phyloP scores from a whole-genome alignment of 352 stramenopile species.

The Globisporangium parvum region DNA sequence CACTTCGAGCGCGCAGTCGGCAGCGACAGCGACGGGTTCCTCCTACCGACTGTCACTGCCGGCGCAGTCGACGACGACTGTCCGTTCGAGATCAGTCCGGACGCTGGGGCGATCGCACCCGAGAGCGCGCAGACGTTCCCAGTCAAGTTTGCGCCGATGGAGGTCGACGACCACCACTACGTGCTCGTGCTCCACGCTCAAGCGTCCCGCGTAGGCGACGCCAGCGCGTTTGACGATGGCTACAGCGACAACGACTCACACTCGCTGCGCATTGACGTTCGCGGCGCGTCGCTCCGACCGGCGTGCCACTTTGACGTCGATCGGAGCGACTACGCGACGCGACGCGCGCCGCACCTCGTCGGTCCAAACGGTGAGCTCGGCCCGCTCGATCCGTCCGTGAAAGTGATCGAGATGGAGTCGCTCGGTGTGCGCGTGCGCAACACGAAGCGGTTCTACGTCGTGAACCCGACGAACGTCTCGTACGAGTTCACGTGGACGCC shows the following conservation, averaged over 20 bases:
- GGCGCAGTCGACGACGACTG: slow-evolving; percentile 42
- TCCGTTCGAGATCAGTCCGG: slow-evolving; percentile 85
- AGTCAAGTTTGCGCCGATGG: slow-evolving; percentile 87
- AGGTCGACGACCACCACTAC: slow-evolving; percentile 88
- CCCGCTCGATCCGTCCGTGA: slow-evolving; percentile 80
- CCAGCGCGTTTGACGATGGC: not conserved
- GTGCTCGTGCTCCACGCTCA: slow-evolving; percentile 34
- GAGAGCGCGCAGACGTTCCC: slow-evolving; percentile 67
- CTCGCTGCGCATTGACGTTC: slow-evolving; percentile 46
- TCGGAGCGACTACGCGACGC: slow-evolving; percentile 82
- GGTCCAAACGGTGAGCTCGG: slow-evolving; percentile 83
- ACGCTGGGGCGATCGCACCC: slow-evolving; percentile 41
- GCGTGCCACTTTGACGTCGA: slow-evolving; percentile 93
- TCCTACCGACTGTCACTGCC: not conserved
- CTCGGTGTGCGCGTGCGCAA: slow-evolving; percentile 89
- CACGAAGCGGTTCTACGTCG: slow-evolving; percentile 89
- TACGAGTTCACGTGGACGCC: slow-evolving; percentile 93
- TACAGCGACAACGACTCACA: not conserved
- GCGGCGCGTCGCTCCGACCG: slow-evolving; percentile 74
- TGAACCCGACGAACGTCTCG: slow-evolving; percentile 91
- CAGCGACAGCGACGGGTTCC: slow-evolving; percentile 2
- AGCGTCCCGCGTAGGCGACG: not conserved
- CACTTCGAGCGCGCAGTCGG: slow-evolving; percentile 28
- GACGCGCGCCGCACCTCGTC: slow-evolving; percentile 49
- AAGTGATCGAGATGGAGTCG: slow-evolving; percentile 91